phyloP scores from a whole-genome alignment of 2,329 filamentous ascomycete species.

The Hortaea werneckii region DNA sequence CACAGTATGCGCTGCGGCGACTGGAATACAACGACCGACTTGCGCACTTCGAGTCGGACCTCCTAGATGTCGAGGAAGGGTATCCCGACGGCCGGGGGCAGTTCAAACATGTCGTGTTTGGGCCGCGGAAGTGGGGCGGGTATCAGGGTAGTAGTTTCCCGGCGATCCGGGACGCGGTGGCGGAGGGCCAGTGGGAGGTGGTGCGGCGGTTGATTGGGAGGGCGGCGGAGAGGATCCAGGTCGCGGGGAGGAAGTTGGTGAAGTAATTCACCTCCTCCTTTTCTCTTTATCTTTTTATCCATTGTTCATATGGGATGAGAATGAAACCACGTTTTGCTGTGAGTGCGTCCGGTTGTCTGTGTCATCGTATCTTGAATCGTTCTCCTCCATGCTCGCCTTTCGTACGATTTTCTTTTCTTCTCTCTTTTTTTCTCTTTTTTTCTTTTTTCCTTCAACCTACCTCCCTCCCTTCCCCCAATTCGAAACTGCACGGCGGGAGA shows the following conservation, averaged over 20 bases:
- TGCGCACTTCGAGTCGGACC: constrained; percentile 67
- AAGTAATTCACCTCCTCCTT: no score
- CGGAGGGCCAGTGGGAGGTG: constrained; percentile 57
- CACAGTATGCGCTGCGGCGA: constrained; percentile 56
- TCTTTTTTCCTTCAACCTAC: no score
- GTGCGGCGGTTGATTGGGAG: constrained; percentile 61
- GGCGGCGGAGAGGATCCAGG: constrained; percentile 56
- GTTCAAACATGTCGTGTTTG: constrained; percentile 88
- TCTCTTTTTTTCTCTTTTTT: no score
- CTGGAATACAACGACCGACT: constrained; percentile 69
- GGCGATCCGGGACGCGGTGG: constrained; percentile 71
- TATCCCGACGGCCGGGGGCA: constrained; percentile 79
- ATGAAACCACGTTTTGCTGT: no score
- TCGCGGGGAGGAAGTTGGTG: constrained; percentile 46
- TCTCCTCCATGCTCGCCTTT: no score
- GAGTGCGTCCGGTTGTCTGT: no score
- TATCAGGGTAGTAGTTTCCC: constrained; percentile 65
- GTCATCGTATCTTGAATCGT: no score
- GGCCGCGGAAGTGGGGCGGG: constrained; percentile 66
- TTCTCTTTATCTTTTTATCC: no score
- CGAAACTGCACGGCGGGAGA: no score
- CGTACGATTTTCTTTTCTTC: no score
- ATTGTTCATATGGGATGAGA: no score
- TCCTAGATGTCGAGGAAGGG: constrained; percentile 60
- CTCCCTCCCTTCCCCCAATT: no score